Evolutionary conservation across 164 flowering plant genomes (phyloP).

Genomic region (Warburgia ugandensis): DNA sequence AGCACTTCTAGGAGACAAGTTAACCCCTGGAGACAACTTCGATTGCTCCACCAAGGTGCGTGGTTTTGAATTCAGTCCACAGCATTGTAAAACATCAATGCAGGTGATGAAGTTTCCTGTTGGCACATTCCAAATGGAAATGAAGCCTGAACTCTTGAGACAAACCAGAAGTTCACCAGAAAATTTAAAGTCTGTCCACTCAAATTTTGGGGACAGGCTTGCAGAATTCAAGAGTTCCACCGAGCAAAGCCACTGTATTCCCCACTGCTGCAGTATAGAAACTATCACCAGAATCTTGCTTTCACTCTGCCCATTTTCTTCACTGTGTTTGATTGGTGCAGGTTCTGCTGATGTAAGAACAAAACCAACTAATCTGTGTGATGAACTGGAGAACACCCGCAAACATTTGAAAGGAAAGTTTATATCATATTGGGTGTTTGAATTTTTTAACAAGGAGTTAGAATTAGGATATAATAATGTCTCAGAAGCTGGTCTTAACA

Average conservation of each 20-base stretch:
- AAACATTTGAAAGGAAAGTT: slow-evolving; percentile 34
- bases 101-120: slow-evolving; percentile 51
- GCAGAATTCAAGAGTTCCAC: too few species aligned
- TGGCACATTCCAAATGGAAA: slow-evolving; percentile 42
- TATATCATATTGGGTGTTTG: slow-evolving; percentile 3
- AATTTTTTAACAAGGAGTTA: too few species aligned
- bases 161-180: slow-evolving; percentile 38
- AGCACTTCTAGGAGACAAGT: slow-evolving; percentile 8
- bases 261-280: slow-evolving; percentile 41
- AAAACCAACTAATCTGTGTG: slow-evolving; percentile 59
- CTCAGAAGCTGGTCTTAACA: slow-evolving; percentile 12
- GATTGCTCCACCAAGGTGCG: slow-evolving; percentile 11
- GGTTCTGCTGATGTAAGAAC: slow-evolving; percentile 30
- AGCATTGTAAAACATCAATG: slow-evolving; percentile 39
- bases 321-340: slow-evolving; percentile 9
- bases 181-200: too few species aligned
- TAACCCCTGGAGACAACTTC: slow-evolving; percentile 8
- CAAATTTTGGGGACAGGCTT: too few species aligned
- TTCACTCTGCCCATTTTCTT: slow-evolving; percentile 16
- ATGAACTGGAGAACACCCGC: slow-evolving; percentile 63
- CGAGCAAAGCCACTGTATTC: slow-evolving; percentile 70
- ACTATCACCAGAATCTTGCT: slow-evolving; percentile 36
- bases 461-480: background rate
- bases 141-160: slow-evolving; percentile 39
- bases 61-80: slow-evolving; percentile 28